These are phyloP conservation scores for Metschnikowia anglica DNA, from an alignment of 805 yeast species.

Conservation along the genomic window DNA sequence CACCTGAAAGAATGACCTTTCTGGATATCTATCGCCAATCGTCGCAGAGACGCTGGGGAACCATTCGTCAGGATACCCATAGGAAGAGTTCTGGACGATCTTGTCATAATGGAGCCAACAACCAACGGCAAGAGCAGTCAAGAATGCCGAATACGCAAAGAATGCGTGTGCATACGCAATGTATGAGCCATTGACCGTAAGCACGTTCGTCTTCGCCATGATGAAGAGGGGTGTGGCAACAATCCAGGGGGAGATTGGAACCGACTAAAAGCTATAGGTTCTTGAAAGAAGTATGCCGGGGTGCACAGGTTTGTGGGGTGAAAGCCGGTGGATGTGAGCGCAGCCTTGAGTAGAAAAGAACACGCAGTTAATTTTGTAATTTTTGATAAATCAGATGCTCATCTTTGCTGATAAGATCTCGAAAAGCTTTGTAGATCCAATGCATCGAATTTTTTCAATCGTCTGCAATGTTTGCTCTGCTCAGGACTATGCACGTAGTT, in stretches of 20 bases:
- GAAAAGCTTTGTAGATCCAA: no score
- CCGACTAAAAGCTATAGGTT: background rate
- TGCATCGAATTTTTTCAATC: no score
- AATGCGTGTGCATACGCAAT: conserved; percentile 72
- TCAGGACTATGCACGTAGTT: no score
- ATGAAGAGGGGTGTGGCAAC: conserved; percentile 1
- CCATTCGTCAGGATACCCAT: conserved; percentile 97
- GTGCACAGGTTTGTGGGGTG: conserved; percentile 9
- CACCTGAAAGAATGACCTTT: conserved; percentile 86
- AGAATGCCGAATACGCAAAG: conserved; percentile 71
- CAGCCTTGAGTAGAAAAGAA: no score
- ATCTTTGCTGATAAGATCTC: no score
- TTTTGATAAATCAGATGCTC: no score
- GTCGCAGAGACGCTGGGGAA: conserved; percentile 97
- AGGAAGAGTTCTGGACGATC: conserved; percentile 82
- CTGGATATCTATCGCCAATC: conserved; percentile 96
- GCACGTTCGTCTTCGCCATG: conserved; percentile 11
- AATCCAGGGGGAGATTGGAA: background rate
- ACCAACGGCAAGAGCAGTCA: conserved; percentile 74
- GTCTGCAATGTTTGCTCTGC: no score
- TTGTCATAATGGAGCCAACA: conserved; percentile 77
- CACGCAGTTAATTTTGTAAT: no score
- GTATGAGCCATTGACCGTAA: conserved; percentile 57
- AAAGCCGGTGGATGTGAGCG: background rate
- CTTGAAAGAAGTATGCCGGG: conserved; percentile 1